phyloP scores from a whole-genome alignment of 129 eudicot genomes.

The Glebionis coronaria region DNA sequence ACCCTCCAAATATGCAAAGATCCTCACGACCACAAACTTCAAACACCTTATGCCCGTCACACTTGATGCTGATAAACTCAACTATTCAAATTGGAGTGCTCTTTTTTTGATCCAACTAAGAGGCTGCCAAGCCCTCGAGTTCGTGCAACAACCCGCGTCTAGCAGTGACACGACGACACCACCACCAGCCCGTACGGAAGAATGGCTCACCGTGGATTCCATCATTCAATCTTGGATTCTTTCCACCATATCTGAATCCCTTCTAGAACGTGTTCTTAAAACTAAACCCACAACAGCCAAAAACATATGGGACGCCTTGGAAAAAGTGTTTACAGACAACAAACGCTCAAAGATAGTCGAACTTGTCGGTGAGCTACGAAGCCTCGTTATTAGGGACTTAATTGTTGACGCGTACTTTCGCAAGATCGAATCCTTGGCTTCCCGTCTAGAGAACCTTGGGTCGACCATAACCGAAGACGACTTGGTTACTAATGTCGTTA shows the following conservation, averaged over 20 bases:
- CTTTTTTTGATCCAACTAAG: not conserved
- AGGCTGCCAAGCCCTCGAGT: constrained; percentile 29
- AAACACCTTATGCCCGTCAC: too few species aligned
- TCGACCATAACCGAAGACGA: not conserved
- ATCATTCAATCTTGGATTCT: too few species aligned
- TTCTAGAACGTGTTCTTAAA: not conserved
- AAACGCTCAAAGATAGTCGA: not conserved
- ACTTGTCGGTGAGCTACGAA: not conserved
- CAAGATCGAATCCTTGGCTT: not conserved
- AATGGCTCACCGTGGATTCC: too few species aligned
- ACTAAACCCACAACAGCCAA: not conserved
- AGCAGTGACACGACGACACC: too few species aligned
- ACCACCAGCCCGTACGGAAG: too few species aligned
- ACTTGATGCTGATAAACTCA: too few species aligned
- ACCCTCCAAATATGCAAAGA: too few species aligned
- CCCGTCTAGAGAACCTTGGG: not conserved
- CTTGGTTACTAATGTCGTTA: not conserved
- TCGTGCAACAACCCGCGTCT: too few species aligned
- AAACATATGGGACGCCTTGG: not conserved
- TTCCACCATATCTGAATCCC: too few species aligned
- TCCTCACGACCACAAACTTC: too few species aligned
- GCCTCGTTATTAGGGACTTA: not conserved
- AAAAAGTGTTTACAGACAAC: not conserved
- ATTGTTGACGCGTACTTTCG: not conserved
- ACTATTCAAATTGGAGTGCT: too few species aligned